Percentiles rank a stretch among this genome's conserved stretches.
Evolutionary conservation across 1,284 basidiomycete species (phyloP).

Genomic region (Meira nashicola): DNA sequence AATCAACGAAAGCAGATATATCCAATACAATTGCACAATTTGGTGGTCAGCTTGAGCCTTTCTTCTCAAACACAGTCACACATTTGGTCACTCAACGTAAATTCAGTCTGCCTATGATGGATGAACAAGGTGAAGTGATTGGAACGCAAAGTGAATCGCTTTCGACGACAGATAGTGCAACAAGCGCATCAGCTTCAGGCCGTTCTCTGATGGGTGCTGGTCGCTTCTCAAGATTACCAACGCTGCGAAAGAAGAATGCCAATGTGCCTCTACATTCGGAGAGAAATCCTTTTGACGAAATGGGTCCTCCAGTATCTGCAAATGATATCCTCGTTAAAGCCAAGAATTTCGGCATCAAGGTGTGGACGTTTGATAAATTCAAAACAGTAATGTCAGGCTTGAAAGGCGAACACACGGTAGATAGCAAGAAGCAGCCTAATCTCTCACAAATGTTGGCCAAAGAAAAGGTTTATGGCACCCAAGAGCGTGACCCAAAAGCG

Average conservation of each 20-base stretch:
- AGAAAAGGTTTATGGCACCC: slow-evolving; percentile 80
- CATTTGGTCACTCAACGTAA: slow-evolving; percentile 46
- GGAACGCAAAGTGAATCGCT: background rate
- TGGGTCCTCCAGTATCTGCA: slow-evolving; percentile 45
- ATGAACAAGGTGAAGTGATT: background rate
- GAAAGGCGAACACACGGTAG: background rate
- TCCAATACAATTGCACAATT: slow-evolving; percentile 32
- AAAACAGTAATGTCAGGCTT: background rate
- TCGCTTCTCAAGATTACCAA: slow-evolving; percentile 1
- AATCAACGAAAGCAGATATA: slow-evolving; percentile 20
- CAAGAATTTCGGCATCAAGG: slow-evolving; percentile 72
- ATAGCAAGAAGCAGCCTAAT: slow-evolving; percentile 18
- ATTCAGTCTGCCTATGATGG: background rate
- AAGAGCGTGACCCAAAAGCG: slow-evolving; percentile 82
- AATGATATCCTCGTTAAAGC: slow-evolving; percentile 71
- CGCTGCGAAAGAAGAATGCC: slow-evolving; percentile 9
- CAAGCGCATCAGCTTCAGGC: background rate
- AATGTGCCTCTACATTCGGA: slow-evolving; percentile 43
- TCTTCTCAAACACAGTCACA: slow-evolving; percentile 48
- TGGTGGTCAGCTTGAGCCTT: slow-evolving; percentile 46
- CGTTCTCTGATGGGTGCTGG: slow-evolving; percentile 7
- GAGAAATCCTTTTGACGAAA: slow-evolving; percentile 47
- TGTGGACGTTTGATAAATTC: slow-evolving; percentile 67
- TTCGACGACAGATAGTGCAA: background rate
- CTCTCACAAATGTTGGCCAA: slow-evolving; percentile 69